Evolutionary conservation across 2,329 filamentous ascomycete species (phyloP), one percentile per base, ranked within the genome.

Genomic region (Talaromyces sp.): DNA sequence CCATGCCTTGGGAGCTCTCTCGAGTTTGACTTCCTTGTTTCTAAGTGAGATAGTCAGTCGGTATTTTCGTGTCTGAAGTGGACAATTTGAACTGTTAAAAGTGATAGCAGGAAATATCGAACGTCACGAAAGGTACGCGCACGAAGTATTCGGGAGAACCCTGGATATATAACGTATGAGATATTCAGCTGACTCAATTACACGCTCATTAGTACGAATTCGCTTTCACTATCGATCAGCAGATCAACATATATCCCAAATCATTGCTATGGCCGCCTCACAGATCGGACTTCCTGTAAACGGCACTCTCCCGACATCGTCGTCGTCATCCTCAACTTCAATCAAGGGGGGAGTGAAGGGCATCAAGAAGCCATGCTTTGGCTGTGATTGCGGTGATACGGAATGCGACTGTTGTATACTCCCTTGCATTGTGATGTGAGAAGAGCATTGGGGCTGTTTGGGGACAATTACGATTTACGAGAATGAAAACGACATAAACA

Each of bases 381-480:
- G 77, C 3, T 79, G 77, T 60, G 77, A 78, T 52, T 79, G 77
- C 35, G 76, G 77, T 7, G 77, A 76, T 66, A 76, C 78, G 57
- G 76, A 77, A 43, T 79, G 77, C 39, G 77, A 79, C 66, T 78
- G 75, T 62, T 78, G 76, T 59, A 75, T 79, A 62, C 47, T 63
- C 37, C 62, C 62, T 33, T 79, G 77, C 66, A 75, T 72, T 11
- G 75, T 79, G 63, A 79, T 79, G 77, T 79, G 70, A 76, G 49
- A 22, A 10, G 19, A 13, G 35, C 11, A 37, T 13, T 9, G 35
- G 27, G 27, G 27, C 27, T 31, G 3, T 10, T 10, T 37, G 24
- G 24, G 24, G 7, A 10, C 27, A 2, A 16, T 11, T 16, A 49
- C 11, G 22, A 27, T 27, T 9, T 50, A 50, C 13, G 47, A 50